Percentiles rank a stretch among this genome's conserved stretches.
Conservation (phyloP, 257 asterid species). For the Capsicum pubescens region DNA sequence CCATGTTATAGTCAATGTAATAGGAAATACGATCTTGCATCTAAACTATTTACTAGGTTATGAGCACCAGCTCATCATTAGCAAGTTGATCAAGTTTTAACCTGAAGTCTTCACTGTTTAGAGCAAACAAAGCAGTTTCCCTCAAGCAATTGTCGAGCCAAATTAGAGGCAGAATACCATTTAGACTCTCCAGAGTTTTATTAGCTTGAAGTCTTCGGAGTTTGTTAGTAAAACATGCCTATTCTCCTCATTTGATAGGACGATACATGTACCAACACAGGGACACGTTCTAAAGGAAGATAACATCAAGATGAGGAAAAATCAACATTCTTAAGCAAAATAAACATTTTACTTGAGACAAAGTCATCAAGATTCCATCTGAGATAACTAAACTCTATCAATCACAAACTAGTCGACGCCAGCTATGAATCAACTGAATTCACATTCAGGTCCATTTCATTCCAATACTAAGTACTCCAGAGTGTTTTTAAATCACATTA, state of each 20-base stretch:
- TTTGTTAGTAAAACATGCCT: neutral
- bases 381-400: neutral
- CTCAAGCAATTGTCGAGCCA: neutral
- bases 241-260: neutral
- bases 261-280: neutral
- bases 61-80: slow-evolving; percentile 12
- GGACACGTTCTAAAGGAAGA: neutral
- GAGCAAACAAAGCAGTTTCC: neutral
- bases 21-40: neutral
- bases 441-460: slow-evolving; percentile 11
- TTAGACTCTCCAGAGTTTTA: neutral
- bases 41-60: neutral
- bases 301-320: neutral
- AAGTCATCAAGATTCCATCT: slow-evolving; percentile 11
- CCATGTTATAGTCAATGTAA: neutral
- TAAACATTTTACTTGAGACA: neutral
- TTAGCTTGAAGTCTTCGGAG: neutral
- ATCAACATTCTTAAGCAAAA: neutral
- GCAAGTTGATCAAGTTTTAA: slow-evolving; percentile 17
- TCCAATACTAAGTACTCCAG: neutral
- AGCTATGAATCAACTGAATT: neutral
- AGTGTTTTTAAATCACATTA: neutral
- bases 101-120: slow-evolving; percentile 13
- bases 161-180: neutral
- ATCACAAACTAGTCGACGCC: neutral